Base-by-base conservation (phyloP, 2,329 filamentous ascomycete species). In the Colletotrichum sublineola region DNA sequence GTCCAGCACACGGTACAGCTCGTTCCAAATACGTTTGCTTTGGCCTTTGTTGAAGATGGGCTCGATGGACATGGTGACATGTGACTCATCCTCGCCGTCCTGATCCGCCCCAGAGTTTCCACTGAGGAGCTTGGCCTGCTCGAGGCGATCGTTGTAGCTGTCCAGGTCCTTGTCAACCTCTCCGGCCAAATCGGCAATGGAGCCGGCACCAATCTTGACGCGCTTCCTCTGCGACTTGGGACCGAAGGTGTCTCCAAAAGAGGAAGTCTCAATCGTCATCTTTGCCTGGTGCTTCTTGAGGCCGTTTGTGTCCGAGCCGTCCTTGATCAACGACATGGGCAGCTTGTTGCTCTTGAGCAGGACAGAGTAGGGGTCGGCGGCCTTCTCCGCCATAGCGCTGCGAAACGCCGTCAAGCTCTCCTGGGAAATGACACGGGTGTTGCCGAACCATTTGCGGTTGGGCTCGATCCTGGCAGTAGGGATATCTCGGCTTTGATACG, bases 301-400 rank as follows among this genome's bases (percentile, higher is more conserved):
- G 0, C 95, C 96, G 78, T 97, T 96, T 77, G 92, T 81, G 29
- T 82, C 91, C 69, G 92, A 87, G 67, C 89, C 90, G 78, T 98
- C 96, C 74, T 91, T 89, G 79, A 99, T 97, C 81, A 99, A 85
- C 76, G 91, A 96, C 94, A 99, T 96, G 52, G 96, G 96, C 61
- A 99, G 88, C 86, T 98, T 98, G 84, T 98, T 98, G 76, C 93
- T 93, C 86, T 98, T 98, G 75, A 99, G 87, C n/a, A 98, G 89
- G 73, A 97, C 96, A 73, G 93, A 92, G 82, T 97, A 98, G 0
- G 96, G 96, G 79, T 99, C 95, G 24, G 92, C 91, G 64, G 94
- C 92, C 82, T 95, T 93, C 82, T 97, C 95, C 53, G 94, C 94
- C 83, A 99, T 96, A 36, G 96, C 96, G 73, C 95, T 92, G 74